These are phyloP conservation scores for Tillandsia fasciculata DNA, from an alignment of 176 grass and related monocot species.

Conservation along the genomic window DNA sequence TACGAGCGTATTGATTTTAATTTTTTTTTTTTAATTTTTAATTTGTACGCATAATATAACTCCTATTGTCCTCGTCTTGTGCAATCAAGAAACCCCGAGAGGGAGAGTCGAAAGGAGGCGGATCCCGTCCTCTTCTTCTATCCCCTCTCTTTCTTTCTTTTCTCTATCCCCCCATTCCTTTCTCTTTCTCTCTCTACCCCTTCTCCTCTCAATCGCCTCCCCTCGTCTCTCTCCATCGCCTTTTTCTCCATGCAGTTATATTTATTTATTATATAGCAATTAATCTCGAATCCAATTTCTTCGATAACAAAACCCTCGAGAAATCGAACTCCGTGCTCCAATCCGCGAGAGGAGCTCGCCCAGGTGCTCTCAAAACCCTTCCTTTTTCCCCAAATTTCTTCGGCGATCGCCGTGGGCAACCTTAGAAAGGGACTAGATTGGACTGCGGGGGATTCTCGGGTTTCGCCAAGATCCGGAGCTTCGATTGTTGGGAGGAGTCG, in stretches of 20 bases:
- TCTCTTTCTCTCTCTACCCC: not conserved
- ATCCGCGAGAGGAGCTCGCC: not conserved
- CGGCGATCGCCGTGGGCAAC: not conserved
- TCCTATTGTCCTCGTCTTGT: not conserved
- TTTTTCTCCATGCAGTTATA: not conserved
- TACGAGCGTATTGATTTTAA: not conserved
- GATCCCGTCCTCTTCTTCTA: not conserved
- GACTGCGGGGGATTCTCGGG: not conserved
- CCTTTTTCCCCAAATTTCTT: not conserved
- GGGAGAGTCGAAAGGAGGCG: not conserved
- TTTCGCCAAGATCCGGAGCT: not conserved
- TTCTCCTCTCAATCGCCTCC: not conserved
- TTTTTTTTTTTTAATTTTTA: not conserved
- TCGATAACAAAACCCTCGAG: not conserved
- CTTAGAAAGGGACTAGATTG: not conserved
- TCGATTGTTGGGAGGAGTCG: not conserved
- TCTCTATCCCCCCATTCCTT: not conserved
- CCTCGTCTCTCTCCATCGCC: not conserved
- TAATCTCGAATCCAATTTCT: not conserved
- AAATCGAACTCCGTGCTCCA: not conserved
- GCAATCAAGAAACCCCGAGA: not conserved
- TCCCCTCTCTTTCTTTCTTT: not conserved
- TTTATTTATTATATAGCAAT: not conserved
- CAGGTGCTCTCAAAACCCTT: not conserved
- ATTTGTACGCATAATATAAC: not conserved